Evolutionary conservation across 2,329 filamentous ascomycete genomes (phyloP), one percentile per base, ranked within the genome.

Genomic region (Neofusicoccum kwambonambiense): DNA sequence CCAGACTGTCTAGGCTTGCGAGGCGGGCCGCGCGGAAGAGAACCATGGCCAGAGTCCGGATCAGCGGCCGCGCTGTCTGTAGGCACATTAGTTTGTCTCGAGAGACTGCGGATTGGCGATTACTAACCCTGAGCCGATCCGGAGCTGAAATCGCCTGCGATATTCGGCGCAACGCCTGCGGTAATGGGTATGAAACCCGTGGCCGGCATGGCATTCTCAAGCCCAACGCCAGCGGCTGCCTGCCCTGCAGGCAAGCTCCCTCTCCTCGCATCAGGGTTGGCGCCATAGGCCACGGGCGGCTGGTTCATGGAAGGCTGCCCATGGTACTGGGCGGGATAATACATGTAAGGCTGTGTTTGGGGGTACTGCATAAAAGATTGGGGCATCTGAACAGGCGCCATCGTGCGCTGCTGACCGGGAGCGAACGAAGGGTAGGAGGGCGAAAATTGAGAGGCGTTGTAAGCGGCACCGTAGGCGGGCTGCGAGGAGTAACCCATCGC

Each of bases 1-100:
- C 93, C 94, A 81, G 84, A 88, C 73, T 89, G 85, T 71, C 84
- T 87, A 6, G 87, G 87, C 71, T 89, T 90, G 69, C 87, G 81
- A 41, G 87, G 86, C 4, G 87, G 87, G n/a, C 87, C 87, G 69
- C 87, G 82, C 39, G 85, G 85, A 3, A 80, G 74, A 4, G 76
- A 75, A 63, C 70, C 74, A 4, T 73, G 67, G 34, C 45, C 66
- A 6, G 57, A 52, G 22, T 66, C 66, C 7, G 64, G 61, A 4
- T 11, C 42, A 31, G 41, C 51, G 41, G 27, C 34, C 9, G 62
- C 22, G 35, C 7, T n/a, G 35, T 44, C 62, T 64, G 42, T 13
- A 27, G 12, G 11, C n/a, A n/a, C 11, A 12, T 63, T 37, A 63
- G 49, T 9, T 39, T 27, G 27, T 45, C 13, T 50, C 12, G 9